Percentiles rank a stretch among this genome's conserved stretches.
Evolutionary conservation across 257 asterid genomes (phyloP).

Genomic region (Fraxinus anomala): DNA sequence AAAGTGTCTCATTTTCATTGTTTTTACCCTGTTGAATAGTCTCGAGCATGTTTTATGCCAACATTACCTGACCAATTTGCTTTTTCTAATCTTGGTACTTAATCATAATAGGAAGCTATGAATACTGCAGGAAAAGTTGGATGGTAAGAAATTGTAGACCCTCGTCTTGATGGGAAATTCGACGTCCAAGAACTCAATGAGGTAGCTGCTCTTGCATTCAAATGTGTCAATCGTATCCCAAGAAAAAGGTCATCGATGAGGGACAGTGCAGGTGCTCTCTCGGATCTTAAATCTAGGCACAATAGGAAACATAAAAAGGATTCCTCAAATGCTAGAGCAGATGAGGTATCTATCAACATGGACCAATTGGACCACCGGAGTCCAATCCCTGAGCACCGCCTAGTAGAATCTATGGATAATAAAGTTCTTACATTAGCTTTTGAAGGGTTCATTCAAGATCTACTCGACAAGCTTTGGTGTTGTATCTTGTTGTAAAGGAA

Average conservation of each 20-base stretch:
- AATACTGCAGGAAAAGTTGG: slow-evolving; percentile 77
- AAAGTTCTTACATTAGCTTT: no score
- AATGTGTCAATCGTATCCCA: slow-evolving; percentile 62
- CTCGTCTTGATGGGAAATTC: slow-evolving; percentile 74
- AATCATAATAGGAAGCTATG: slow-evolving; percentile 78
- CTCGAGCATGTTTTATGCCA: not conserved
- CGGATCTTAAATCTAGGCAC: slow-evolving; percentile 55
- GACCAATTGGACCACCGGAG: slow-evolving; percentile 45
- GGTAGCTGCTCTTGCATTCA: slow-evolving; percentile 77
- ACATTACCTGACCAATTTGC: not conserved
- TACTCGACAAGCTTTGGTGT: no score
- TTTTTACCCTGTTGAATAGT: not conserved
- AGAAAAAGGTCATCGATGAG: slow-evolving; percentile 82
- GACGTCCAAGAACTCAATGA: slow-evolving; percentile 63
- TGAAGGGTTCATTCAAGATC: not conserved
- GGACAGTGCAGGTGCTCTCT: slow-evolving; percentile 79
- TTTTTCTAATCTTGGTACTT: not conserved
- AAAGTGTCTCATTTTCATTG: not conserved
- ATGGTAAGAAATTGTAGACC: slow-evolving; percentile 90
- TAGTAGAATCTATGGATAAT: slow-evolving; percentile 67
- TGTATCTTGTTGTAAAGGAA: no score
- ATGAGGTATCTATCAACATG: slow-evolving; percentile 43
- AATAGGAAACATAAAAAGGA: slow-evolving; percentile 39
- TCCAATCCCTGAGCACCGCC: slow-evolving; percentile 48
- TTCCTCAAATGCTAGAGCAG: slow-evolving; percentile 51